Evolutionary conservation across 768 basidiomycete genomes (phyloP), one percentile per base, ranked within the genome.

Genomic region (Lyophyllum decastes): DNA sequence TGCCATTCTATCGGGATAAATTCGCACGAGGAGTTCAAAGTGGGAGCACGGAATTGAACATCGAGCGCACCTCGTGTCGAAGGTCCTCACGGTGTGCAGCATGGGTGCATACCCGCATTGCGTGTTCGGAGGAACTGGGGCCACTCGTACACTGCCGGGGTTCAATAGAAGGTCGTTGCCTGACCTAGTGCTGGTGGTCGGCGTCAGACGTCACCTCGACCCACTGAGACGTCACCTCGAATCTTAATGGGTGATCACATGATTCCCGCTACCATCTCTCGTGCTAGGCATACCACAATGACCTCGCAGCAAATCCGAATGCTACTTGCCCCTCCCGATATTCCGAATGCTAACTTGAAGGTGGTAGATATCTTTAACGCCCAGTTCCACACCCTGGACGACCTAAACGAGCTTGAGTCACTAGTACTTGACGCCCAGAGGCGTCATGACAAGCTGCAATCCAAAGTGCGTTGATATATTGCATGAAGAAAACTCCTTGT

Each of bases 271-370:
- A 24, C 8, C 44, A 12, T n/a, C 24, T n/a, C n/a, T n/a, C n/a
- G n/a, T n/a, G n/a, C n/a, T n/a, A n/a, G n/a, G n/a, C n/a, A n/a
- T n/a, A n/a, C n/a, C n/a, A 22, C 44, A 6, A 67, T 67, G 60
- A 58, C 58, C 38, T 64, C 67, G 14, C 14, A 57, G 43, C 75
- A 79, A 55, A 77, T 90, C 30, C 78, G 73, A 61, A 68, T 72
- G 9, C 65, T 88, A 19, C 79, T 82, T 55, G 68, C 76, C 34
- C 82, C 82, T 21, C 81, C 88, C 27, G 76, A 78, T 63, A 26
- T 64, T 22, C 57, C 68, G 19, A 60, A 73, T 16, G 74, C 77
- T 55, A 62, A 73, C 57, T 65, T 63, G 57, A 80, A 63, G 60
- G 71, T 78, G 52, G 66, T 63, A 43, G 64, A 60, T 51, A 74